A percentile compares a stretch with the other conserved stretches of the same genome.
Evolutionary conservation across 1,284 basidiomycete species (phyloP).

Genomic region (Trametes pubescens): DNA sequence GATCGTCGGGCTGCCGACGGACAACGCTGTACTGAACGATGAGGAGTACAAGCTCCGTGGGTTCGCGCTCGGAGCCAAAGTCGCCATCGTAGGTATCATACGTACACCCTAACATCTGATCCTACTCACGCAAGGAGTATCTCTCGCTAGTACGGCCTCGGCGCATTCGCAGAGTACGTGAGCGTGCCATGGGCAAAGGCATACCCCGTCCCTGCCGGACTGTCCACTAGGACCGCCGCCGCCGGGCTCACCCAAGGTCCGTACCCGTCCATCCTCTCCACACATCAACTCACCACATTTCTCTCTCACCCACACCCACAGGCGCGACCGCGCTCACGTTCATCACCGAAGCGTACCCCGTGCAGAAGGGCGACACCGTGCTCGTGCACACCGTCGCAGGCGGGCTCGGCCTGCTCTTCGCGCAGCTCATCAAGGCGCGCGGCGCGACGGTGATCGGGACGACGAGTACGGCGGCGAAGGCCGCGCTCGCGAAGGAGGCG

Average conservation of each 20-base stretch:
- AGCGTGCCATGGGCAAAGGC: constrained; percentile 47
- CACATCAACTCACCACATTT: neutral
- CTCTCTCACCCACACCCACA: constrained; percentile 14
- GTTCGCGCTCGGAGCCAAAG: constrained; percentile 67
- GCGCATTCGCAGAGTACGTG: constrained; percentile 40
- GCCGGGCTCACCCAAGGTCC: constrained; percentile 56
- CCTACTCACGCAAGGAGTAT: neutral
- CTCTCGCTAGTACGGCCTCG: constrained; percentile 51
- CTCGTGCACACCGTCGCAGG: constrained; percentile 95
- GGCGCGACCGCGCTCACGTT: constrained; percentile 85
- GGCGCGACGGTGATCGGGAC: constrained; percentile 96
- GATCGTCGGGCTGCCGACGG: constrained; percentile 76
- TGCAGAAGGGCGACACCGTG: constrained; percentile 78
- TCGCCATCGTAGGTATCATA: constrained; percentile 61
- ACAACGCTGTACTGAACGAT: constrained; percentile 59
- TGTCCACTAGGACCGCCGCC: constrained; percentile 74
- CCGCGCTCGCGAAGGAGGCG: constrained; percentile 77
- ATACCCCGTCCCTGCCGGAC: constrained; percentile 60
- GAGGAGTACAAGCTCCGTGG: constrained; percentile 66
- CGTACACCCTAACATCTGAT: neutral
- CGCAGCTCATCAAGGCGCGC: constrained; percentile 67
- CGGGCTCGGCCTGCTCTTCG: constrained; percentile 69
- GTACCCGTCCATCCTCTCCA: neutral
- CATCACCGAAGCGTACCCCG: constrained; percentile 84
- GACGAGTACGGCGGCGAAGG: constrained; percentile 87